These are phyloP conservation scores for Pleurotus sapidus DNA, from an alignment of 768 basidiomycete species.

Conservation along the genomic window DNA sequence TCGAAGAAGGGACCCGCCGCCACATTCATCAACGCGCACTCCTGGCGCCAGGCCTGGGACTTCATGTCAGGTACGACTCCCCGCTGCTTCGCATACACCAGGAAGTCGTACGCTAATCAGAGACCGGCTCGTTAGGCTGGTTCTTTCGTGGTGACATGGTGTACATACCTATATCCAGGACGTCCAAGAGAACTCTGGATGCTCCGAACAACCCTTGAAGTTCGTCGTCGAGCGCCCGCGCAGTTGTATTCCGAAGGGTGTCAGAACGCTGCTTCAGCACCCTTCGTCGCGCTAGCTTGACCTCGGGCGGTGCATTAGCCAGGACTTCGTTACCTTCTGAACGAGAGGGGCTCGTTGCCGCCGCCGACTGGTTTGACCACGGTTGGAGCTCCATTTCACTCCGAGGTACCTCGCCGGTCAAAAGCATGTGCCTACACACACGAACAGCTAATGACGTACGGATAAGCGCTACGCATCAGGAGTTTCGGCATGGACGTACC, in stretches of 20 bases:
- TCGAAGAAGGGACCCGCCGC: too few species aligned
- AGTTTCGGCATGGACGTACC: not conserved
- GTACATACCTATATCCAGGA: not conserved
- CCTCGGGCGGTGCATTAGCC: too few species aligned
- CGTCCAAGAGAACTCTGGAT: not conserved
- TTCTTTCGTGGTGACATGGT: not conserved
- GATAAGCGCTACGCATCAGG: not conserved
- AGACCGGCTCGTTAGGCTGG: not conserved
- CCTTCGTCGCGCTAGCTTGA: not conserved
- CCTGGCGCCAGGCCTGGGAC: too few species aligned
- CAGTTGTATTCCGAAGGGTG: not conserved
- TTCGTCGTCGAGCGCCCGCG: not conserved
- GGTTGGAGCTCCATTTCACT: not conserved
- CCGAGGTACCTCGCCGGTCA: not conserved
- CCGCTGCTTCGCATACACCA: not conserved
- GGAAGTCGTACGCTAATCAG: not conserved
- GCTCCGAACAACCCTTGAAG: not conserved
- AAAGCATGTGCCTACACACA: not conserved
- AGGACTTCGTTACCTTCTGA: not conserved
- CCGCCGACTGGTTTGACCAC: not conserved
- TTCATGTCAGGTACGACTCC: not conserved
- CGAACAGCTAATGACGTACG: not conserved
- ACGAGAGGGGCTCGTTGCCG: not conserved
- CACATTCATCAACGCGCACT: too few species aligned
- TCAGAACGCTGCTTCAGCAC: not conserved